These are phyloP conservation scores for Solanum bulbocastanum DNA, from an alignment of 257 asterid genomes.

Conservation along the genomic window DNA sequence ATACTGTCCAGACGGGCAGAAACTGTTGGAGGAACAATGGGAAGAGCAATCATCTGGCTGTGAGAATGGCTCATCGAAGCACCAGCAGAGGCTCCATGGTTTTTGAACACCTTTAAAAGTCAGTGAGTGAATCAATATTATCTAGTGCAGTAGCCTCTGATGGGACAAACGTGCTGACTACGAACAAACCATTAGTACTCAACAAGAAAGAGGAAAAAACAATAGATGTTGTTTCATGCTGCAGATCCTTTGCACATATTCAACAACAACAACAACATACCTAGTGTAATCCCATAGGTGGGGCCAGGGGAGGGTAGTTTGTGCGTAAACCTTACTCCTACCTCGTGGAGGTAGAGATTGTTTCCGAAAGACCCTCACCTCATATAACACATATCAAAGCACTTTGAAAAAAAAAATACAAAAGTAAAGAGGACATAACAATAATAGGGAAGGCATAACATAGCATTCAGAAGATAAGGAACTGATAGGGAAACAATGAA, in stretches of 20 bases:
- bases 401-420: not conserved
- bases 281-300: not conserved
- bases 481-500: not conserved
- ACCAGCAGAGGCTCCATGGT: slow-evolving; percentile 98
- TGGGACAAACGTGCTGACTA: not conserved
- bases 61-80: slow-evolving; percentile 97
- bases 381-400: not conserved
- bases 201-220: not conserved
- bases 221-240: not conserved
- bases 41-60: slow-evolving; percentile 90
- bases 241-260: not conserved
- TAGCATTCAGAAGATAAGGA: not conserved
- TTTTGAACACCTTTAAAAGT: slow-evolving; percentile 62
- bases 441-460: not conserved
- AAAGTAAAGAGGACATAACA: not conserved
- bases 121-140: not conserved
- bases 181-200: not conserved
- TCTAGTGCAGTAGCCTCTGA: not conserved
- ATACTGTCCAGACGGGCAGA: slow-evolving; percentile 53
- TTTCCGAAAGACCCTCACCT: not conserved
- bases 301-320: not conserved
- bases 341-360: not conserved
- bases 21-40: slow-evolving; percentile 66
- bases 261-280: not conserved
- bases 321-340: not conserved